Conservation (phyloP, 352 stramenopile genomes). For the Globisporangium mamillatum region DNA sequence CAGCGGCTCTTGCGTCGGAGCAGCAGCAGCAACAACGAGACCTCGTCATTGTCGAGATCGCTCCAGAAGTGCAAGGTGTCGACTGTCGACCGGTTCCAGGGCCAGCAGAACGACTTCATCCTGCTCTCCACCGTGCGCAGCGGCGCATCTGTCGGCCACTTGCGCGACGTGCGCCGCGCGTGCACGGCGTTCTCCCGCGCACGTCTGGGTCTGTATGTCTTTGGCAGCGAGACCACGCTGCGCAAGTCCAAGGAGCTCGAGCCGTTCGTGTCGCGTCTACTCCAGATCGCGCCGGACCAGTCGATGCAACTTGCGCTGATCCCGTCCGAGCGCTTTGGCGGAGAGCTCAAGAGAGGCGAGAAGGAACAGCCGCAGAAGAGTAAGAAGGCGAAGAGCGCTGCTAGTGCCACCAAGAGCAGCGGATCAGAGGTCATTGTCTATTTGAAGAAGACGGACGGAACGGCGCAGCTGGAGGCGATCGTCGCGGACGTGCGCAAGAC, state of each 20-base stretch:
- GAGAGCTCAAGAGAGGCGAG: neutral
- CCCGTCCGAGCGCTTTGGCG: conserved; percentile 28
- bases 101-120: conserved; percentile 95
- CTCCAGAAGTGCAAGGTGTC: conserved; percentile 49
- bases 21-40: conserved; percentile 3
- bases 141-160: conserved; percentile 75
- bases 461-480: conserved; percentile 1
- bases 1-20: conserved; percentile 68
- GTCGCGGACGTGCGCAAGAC: conserved; percentile 6
- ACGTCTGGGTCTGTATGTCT: conserved; percentile 93
- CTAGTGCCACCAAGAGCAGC: neutral
- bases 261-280: conserved; percentile 38
- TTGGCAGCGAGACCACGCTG: conserved; percentile 79
- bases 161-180: conserved; percentile 91
- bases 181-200: conserved; percentile 92
- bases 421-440: neutral
- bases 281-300: conserved; percentile 25
- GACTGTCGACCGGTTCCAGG: conserved; percentile 95
- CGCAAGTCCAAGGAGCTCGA: conserved; percentile 69
- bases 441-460: conserved; percentile 10
- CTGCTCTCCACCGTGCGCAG: conserved; percentile 93
- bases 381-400: conserved; percentile 10
- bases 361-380: neutral
- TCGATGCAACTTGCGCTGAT: conserved; percentile 36
- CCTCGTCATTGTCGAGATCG: neutral